phyloP scores from a whole-genome alignment of 2,329 filamentous ascomycete genomes.

The Colletotrichum spinosum region DNA sequence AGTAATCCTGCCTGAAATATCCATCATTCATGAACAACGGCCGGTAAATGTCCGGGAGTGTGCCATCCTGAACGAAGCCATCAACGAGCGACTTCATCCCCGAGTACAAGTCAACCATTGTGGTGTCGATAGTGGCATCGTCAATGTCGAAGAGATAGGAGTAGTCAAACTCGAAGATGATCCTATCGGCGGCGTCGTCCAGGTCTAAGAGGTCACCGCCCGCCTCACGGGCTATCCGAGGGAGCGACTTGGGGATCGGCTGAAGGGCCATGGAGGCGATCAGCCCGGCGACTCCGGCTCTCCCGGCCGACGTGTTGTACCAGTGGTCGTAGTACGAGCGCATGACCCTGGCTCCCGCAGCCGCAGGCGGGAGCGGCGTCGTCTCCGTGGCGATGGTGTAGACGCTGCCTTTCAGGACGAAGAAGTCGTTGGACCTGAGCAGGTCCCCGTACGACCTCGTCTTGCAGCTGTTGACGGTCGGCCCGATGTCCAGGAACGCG shows the following conservation, averaged over 20 bases:
- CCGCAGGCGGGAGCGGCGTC: conserved; percentile 46
- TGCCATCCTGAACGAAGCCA: conserved; percentile 47
- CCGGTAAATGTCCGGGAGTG: conserved; percentile 49
- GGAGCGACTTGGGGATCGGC: conserved; percentile 51
- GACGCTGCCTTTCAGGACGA: conserved; percentile 47
- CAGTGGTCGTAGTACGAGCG: conserved; percentile 47
- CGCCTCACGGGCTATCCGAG: conserved; percentile 44
- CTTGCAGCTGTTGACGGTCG: conserved; percentile 57
- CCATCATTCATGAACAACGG: conserved; percentile 59
- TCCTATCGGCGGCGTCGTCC: conserved; percentile 51
- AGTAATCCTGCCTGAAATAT: conserved; percentile 56
- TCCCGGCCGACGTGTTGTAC: conserved; percentile 44
- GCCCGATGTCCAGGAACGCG: conserved; percentile 63
- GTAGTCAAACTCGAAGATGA: conserved; percentile 58
- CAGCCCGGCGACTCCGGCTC: conserved; percentile 12
- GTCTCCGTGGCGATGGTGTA: conserved; percentile 54
- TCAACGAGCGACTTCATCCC: conserved; percentile 46
- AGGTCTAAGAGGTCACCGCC: conserved; percentile 54
- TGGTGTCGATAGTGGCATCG: conserved; percentile 45
- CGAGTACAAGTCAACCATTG: conserved; percentile 50
- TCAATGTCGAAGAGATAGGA: conserved; percentile 48
- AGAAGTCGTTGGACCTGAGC: conserved; percentile 52
- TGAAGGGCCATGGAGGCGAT: conserved; percentile 52
- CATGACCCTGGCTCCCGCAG: conserved; percentile 45
- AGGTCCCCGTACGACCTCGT: conserved; percentile 60